Evolutionary conservation across 345 rosid species (phyloP), one percentile per base, ranked within the genome.

Genomic region (Arabidopsis thaliana): DNA sequence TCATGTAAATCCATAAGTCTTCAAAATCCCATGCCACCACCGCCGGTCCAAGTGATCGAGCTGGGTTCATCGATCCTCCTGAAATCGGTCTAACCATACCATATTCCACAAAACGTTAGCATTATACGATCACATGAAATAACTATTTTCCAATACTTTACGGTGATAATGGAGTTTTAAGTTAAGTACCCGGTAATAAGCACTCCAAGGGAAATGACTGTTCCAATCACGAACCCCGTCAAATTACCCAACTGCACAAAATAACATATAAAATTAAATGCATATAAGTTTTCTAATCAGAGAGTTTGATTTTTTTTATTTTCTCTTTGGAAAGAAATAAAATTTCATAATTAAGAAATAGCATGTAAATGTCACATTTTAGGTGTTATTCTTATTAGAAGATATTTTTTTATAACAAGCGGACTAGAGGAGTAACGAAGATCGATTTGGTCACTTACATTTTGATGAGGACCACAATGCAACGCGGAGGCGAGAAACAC

Each of bases 41-140:
- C 32, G 98, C 98, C 3, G 98, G 98, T 30, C 98, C 98, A 42
- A 93, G 49, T 59, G 98, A 93, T 67, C 98, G 85, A 45, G 94
- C 97, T 2, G 98, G 98, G 63, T 93, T 93, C 85, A 93, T 73
- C 20, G 98, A 93, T 71, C 94, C 98, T 71, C 98, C 98, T 6
- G 98, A 93, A 20, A 91, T 71, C 1, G 97, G 97, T 68, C 98
- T 93, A 34, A 52, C 8, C 69, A 71, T 48, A 57, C 10, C 25
- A 23, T 56, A 30, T 56, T 63, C 67, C 28, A 64, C 2, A 30
- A 48, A 63, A 51, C 28, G 28, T 64, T 37, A 59, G 51, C 49
- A 65, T 33, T 37, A 45, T 41, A 13, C 25, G 5, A 42, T 6
- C 2, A 7, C 7, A 11, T 24, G 6, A 61, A 13, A 20, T 49